Base-by-base conservation (phyloP, 768 basidiomycete genomes). In the Pleurotus ostreatus region DNA sequence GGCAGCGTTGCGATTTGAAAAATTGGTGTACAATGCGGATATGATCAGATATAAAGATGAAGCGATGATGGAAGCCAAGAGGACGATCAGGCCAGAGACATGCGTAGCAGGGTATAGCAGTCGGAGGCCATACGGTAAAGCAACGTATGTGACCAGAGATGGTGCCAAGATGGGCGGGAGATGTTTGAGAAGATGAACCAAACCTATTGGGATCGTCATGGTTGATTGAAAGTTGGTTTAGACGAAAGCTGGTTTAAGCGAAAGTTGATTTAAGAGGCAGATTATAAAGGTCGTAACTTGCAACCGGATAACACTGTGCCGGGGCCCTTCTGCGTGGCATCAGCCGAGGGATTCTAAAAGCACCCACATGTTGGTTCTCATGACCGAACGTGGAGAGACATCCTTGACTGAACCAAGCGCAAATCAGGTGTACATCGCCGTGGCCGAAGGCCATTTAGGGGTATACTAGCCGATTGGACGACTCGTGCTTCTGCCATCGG, bases 1-100 rank as follows among this genome's bases (percentile, higher is more conserved):
- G 2, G 74, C 73, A 22, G 57, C 60, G 39, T 62, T 63, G n/a
- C 59, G 55, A 43, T 68, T 60, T 2, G 47, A 51, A 44, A 62
- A 67, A 13, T 62, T 58, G 5, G 37, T 60, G 38, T 63, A 69
- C 9, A 54, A 57, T n/a, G 23, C 59, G 41, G 49, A 56, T 7
- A 25, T 30, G 37, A 12, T 57, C 57, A 13, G 59, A 58, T n/a
- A 62, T 16, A 45, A 56, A 55, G 54, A 60, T 60, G 59, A 34
- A 11, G 51, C 51, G 39, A 53, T 18, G 6, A 41, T 25, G 41
- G 51, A 40, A 39, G 22, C 38, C 15, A 41, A 18, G 39, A 53
- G 39, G 23, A 53, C 20, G 20, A 53, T 16, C 13, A 12, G 37
- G 18, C 26, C 41, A 18, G 38, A 13, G 38, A 53, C 20, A 41